These are phyloP conservation scores for Coelastrella sp. DNA, from an alignment of 139 green algal genomes.

Conservation along the genomic window DNA sequence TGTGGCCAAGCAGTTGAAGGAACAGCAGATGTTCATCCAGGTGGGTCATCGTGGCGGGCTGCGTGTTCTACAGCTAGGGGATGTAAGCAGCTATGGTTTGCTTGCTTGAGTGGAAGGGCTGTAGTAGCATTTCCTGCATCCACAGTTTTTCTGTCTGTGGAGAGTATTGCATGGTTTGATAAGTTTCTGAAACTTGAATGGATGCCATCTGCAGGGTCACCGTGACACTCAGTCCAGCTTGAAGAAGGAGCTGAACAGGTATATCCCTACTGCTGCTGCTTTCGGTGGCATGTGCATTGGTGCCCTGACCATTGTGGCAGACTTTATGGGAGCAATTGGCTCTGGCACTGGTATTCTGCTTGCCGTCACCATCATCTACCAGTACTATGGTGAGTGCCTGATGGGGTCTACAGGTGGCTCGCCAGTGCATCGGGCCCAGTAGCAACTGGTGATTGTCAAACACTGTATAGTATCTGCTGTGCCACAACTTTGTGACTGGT, in stretches of 20 bases:
- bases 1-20: slow-evolving; percentile 98
- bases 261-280: slow-evolving; percentile 83
- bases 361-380: slow-evolving; percentile 99
- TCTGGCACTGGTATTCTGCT: slow-evolving; percentile 97
- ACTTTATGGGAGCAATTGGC: slow-evolving; percentile 98
- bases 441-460: not conserved
- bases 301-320: slow-evolving; percentile 97
- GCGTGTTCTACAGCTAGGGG: not conserved
- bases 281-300: slow-evolving; percentile 99
- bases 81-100: no score
- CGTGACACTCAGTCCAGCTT: slow-evolving; percentile 85
- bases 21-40: slow-evolving; percentile 96
- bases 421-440: no score
- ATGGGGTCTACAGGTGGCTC: not conserved
- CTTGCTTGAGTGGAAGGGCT: no score
- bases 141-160: no score
- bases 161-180: no score
- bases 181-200: no score
- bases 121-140: no score
- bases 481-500: not conserved
- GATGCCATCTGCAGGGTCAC: slow-evolving; percentile 76
- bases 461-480: no score
- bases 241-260: slow-evolving; percentile 97
- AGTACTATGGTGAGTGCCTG: slow-evolving; percentile 79
- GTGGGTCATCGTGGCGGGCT: slow-evolving; percentile 13